Conservation (phyloP, 306 rosid species). For the Sicyos edulis region DNA sequence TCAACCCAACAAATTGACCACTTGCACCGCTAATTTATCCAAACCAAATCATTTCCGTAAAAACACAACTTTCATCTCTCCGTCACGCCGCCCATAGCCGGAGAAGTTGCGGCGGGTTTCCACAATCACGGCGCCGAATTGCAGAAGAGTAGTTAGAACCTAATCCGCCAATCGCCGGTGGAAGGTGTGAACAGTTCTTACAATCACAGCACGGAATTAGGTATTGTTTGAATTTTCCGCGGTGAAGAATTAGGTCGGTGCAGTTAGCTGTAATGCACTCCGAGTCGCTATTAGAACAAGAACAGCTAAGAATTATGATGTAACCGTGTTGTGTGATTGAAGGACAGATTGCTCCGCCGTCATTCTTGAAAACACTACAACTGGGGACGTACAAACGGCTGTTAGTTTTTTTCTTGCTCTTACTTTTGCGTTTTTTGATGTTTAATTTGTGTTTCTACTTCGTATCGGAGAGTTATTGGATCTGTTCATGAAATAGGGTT, state of each 20-base stretch:
- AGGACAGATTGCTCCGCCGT: not conserved
- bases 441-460: constrained; percentile 8
- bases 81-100: too few species aligned
- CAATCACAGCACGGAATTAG: not conserved
- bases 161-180: not conserved
- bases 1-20: too few species aligned
- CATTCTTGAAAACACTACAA: not conserved
- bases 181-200: not conserved
- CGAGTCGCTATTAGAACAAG: not conserved
- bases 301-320: not conserved
- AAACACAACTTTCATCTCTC: too few species aligned
- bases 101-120: too few species aligned
- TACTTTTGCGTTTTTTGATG: not conserved
- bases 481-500: constrained; percentile 8
- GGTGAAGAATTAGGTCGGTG: not conserved
- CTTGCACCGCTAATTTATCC: too few species aligned
- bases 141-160: too few species aligned
- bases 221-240: not conserved
- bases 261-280: not conserved
- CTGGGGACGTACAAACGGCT: not conserved
- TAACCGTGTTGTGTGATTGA: not conserved
- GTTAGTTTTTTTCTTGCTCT: not conserved
- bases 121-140: too few species aligned
- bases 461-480: not conserved
- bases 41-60: too few species aligned